Base-by-base conservation (phyloP, 1,139 yeast genomes). In the Pichia terricola region DNA sequence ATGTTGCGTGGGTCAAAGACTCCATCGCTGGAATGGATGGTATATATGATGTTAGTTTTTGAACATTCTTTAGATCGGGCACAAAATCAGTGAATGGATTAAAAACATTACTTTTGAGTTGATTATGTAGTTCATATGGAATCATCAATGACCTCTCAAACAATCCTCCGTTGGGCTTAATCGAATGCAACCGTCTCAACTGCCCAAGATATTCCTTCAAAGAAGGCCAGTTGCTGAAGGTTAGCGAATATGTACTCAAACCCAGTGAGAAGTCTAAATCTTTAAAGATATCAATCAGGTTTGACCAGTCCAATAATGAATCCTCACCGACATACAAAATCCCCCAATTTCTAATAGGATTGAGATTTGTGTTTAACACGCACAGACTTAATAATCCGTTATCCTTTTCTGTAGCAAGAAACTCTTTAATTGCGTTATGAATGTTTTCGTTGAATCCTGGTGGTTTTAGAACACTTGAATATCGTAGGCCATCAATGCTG, bases 301-400 rank as follows among this genome's bases (percentile, higher is more conserved):
- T 50, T 1, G 37, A 38, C 5, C 11, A 1, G 44, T 38, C 10
- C 40, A 44, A 4, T n/a, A 32, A 4, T 39, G 32, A 11, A 48
- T 39, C 9, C 40, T 50, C 34, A 34, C 50, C 45, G 25, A 48
- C 28, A 33, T 53, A 52, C 9, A 58, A 35, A 2, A 53, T 50
- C 1, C 65, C 65, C 51, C 57, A 60, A 42, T 59, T 56, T 40
- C 59, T 55, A 3, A 53, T 48, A 1, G 61, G 60, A 1, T 50
- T 45, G 59, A 59, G 53, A 42, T 56, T 58, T 3, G 60, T 55
- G 46, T 56, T 59, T 36, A 57, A 11, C 1, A 59, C 40, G 11
- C 55, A 26, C 1, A 56, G 26, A 36, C 57, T 60, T 9, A 49
- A 39, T 7, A 59, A n/a, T 4, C 43, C 46, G 35, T 7, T 7